phyloP scores from a whole-genome alignment of 495 filamentous ascomycete genomes.

The Lophiotrema nucula region DNA sequence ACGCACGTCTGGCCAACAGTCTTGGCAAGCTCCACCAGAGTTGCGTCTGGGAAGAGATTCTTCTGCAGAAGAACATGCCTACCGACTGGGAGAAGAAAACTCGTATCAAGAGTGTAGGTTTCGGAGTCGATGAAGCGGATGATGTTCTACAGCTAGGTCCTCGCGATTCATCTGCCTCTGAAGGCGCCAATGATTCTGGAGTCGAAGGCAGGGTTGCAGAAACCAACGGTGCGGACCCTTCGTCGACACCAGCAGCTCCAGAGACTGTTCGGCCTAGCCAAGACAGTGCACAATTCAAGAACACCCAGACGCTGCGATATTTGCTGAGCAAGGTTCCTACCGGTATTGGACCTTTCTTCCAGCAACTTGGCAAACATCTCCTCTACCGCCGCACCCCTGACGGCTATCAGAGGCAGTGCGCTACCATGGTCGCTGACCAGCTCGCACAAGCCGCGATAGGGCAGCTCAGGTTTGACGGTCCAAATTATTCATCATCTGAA shows the following conservation, averaged over 20 bases:
- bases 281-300: constrained; percentile 64
- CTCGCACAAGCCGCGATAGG: constrained; percentile 69
- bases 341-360: constrained; percentile 72
- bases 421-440: constrained; percentile 68
- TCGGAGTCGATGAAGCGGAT: constrained; percentile 36
- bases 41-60: constrained; percentile 79
- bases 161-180: constrained; percentile 3
- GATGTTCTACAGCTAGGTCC: constrained; percentile 27
- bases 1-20: constrained; percentile 62
- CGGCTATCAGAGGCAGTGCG: constrained; percentile 62
- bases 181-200: not conserved
- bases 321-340: constrained; percentile 72
- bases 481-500: constrained; percentile 44
- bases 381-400: constrained; percentile 70
- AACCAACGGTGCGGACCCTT: not conserved
- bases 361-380: constrained; percentile 74
- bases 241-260: not conserved
- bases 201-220: not conserved
- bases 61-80: constrained; percentile 66
- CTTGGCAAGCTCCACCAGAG: constrained; percentile 74
- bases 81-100: constrained; percentile 66
- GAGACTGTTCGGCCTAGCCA: constrained; percentile 5
- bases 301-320: constrained; percentile 71
- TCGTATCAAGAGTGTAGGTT: constrained; percentile 28
- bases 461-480: constrained; percentile 55